A percentile compares a stretch with the other conserved stretches of the same genome.
Evolutionary conservation across 2,329 filamentous ascomycete species (phyloP).

Genomic region (Neopestalotiopsis rosae): DNA sequence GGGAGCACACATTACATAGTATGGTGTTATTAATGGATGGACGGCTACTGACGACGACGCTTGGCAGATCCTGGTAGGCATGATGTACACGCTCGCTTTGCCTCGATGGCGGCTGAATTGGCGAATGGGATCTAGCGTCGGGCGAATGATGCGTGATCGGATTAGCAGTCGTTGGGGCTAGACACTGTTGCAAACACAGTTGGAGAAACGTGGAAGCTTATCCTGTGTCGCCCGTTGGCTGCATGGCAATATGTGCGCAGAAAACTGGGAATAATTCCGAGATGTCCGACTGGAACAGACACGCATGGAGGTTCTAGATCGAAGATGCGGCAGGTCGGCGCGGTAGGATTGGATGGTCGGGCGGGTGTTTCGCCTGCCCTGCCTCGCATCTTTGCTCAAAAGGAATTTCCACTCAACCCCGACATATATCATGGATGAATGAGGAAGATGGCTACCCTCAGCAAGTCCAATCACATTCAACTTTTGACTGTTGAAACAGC

Average conservation of each 20-base stretch:
- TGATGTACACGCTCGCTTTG: not conserved
- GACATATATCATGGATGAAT: not conserved
- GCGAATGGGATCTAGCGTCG: not conserved
- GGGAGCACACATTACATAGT: not conserved
- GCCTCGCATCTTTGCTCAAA: not conserved
- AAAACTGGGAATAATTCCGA: not conserved
- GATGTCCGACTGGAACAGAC: not conserved
- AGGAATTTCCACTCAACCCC: too few species aligned
- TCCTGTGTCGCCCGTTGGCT: not conserved
- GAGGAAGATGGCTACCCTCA: too few species aligned
- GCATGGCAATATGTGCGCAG: not conserved
- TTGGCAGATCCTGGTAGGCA: not conserved
- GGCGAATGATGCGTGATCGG: not conserved
- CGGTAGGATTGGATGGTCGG: not conserved
- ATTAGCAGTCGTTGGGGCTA: not conserved
- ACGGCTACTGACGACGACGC: not conserved
- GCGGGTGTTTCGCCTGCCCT: not conserved
- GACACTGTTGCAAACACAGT: not conserved
- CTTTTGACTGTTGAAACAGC: not conserved
- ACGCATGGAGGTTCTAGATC: not conserved
- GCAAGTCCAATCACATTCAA: too few species aligned
- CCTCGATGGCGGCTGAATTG: not conserved
- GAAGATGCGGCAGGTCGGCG: not conserved
- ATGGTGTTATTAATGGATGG: not conserved
- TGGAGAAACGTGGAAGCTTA: not conserved